Evolutionary conservation across 257 asterid genomes (phyloP).

Genomic region (Pogostemon cablin): DNA sequence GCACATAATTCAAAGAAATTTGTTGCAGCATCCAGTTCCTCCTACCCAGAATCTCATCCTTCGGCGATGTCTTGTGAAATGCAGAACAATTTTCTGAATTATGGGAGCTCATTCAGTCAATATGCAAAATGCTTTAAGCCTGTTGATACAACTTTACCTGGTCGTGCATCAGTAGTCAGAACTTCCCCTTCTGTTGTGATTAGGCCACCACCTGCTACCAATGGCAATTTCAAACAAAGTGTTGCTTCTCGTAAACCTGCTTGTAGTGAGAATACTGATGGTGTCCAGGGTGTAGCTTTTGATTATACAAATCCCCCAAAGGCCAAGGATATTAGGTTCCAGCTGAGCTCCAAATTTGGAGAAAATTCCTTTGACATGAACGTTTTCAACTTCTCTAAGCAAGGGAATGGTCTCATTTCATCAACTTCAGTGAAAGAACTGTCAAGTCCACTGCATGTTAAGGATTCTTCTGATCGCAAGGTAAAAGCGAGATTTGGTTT

Average conservation of each 20-base stretch:
- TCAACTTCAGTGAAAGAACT: slow-evolving; percentile 40
- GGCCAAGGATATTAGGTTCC: slow-evolving; percentile 41
- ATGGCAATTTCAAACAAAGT: slow-evolving; percentile 32
- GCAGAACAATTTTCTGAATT: slow-evolving; percentile 34
- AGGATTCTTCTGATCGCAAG: slow-evolving; percentile 34
- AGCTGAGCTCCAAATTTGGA: slow-evolving; percentile 36
- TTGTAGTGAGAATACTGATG: slow-evolving; percentile 36
- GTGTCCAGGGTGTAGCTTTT: slow-evolving; percentile 35
- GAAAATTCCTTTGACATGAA: slow-evolving; percentile 41
- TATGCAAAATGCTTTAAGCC: slow-evolving; percentile 42
- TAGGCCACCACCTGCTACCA: slow-evolving; percentile 63
- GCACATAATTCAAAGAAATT: slow-evolving; percentile 44
- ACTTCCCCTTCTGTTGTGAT: slow-evolving; percentile 72
- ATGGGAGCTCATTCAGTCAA: slow-evolving; percentile 37
- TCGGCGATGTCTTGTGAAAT: slow-evolving; percentile 35
- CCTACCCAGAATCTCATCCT: slow-evolving; percentile 44
- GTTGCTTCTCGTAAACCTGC: slow-evolving; percentile 39
- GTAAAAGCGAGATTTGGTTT: slow-evolving; percentile 41
- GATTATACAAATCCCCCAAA: slow-evolving; percentile 39
- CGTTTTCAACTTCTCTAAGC: slow-evolving; percentile 40
- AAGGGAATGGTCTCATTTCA: slow-evolving; percentile 37
- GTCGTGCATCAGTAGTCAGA: slow-evolving; percentile 48
- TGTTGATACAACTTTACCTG: slow-evolving; percentile 40
- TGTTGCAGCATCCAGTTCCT: slow-evolving; percentile 34
- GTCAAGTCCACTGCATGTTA: slow-evolving; percentile 36